A percentile compares a stretch with the other conserved stretches of the same genome.
phyloP scores from a whole-genome alignment of 176 grass and related monocot genomes.

The Oryza coarctata region DNA sequence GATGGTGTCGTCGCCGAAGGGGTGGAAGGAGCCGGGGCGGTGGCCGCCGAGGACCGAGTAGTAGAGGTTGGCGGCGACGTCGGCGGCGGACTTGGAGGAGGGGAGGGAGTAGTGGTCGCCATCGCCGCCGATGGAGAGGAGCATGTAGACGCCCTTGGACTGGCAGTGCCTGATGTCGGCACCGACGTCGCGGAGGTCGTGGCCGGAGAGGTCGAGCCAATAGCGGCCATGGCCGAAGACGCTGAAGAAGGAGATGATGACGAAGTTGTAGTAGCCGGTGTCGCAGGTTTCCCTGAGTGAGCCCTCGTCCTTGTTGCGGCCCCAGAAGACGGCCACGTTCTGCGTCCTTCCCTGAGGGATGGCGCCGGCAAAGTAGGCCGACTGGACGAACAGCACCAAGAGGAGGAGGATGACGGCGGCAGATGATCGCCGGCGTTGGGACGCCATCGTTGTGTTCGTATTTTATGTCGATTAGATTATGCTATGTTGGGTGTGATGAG shows the following conservation, averaged over 20 bases:
- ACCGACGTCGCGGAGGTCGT: conserved; percentile 20
- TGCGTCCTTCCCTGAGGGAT: neutral
- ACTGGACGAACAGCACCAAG: neutral
- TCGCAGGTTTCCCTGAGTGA: neutral
- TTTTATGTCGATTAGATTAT: too few species aligned
- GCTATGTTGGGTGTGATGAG: neutral
- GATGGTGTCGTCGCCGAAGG: conserved; percentile 15
- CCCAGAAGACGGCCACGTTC: conserved; percentile 19
- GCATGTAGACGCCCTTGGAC: conserved; percentile 3
- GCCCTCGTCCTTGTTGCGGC: conserved; percentile 24
- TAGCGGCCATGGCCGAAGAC: conserved; percentile 16
- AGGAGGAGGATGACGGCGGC: neutral
- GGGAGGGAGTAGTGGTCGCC: conserved; percentile 9
- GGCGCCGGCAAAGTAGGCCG: too few species aligned
- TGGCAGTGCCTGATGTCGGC: conserved; percentile 27
- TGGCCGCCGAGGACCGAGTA: conserved; percentile 1
- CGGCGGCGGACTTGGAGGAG: neutral
- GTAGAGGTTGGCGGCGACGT: neutral
- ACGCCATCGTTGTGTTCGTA: neutral
- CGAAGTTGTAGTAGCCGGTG: conserved; percentile 12
- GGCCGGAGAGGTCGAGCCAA: conserved; percentile 21
- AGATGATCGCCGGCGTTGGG: neutral
- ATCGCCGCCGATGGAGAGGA: conserved; percentile 30
- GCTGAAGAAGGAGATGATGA: conserved; percentile 26
- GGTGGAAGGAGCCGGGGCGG: neutral